A percentile compares a stretch with the other conserved stretches of the same genome.
phyloP scores from a whole-genome alignment of 2,329 filamentous ascomycete genomes.

The Plectosphaerella sp. region DNA sequence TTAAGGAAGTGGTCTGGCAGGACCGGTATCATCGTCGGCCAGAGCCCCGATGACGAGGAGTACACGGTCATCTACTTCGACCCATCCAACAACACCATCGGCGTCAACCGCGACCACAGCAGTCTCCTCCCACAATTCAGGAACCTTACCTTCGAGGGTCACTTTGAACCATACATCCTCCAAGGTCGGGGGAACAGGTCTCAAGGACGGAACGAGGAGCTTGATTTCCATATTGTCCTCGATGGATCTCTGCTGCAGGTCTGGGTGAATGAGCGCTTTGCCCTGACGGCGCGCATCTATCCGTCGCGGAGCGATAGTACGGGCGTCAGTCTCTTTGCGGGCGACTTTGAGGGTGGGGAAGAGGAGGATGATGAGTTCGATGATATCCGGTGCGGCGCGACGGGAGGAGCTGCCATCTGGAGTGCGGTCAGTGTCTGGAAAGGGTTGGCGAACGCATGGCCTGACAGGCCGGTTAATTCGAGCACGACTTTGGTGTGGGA shows the following conservation, averaged over 20 bases:
- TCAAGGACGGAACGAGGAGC: conserved; percentile 1
- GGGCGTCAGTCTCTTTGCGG: conserved; percentile 10
- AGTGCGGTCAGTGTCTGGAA: conserved; percentile 8
- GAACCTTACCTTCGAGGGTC: conserved; percentile 9
- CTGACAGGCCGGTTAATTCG: conserved; percentile 9
- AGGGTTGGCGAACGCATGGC: conserved; percentile 10
- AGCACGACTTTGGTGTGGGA: conserved; percentile 9
- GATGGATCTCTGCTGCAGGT: conserved; percentile 12
- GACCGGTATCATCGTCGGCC: conserved; percentile 8
- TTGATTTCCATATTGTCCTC: conserved; percentile 9
- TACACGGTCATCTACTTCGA: conserved; percentile 10
- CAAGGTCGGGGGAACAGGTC: background rate
- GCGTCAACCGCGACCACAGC: conserved; percentile 9
- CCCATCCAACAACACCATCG: conserved; percentile 3
- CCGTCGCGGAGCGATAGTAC: conserved; percentile 12
- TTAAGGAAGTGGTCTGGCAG: conserved; percentile 5
- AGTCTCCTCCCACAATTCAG: conserved; percentile 12
- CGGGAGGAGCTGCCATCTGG: conserved; percentile 6
- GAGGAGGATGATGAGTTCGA: background rate
- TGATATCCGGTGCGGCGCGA: background rate
- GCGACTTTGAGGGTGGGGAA: background rate
- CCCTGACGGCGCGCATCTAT: conserved; percentile 12
- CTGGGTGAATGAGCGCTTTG: conserved; percentile 13
- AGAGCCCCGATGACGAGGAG: conserved; percentile 11
- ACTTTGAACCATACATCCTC: conserved; percentile 11